These are phyloP conservation scores for Sarcodon aspratus DNA, from an alignment of 768 basidiomycete species.

Conservation along the genomic window DNA sequence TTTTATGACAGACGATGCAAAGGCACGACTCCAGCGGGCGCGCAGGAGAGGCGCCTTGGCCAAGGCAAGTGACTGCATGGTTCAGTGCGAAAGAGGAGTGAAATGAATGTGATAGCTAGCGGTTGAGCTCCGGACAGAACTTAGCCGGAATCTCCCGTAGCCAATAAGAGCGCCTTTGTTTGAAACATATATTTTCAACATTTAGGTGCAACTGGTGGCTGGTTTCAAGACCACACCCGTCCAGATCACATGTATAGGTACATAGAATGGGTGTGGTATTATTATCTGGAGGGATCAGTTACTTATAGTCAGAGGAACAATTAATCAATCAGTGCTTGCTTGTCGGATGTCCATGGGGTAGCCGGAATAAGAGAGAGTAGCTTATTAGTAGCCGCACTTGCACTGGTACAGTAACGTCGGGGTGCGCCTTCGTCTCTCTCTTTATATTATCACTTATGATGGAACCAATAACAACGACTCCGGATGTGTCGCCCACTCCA, in stretches of 20 bases:
- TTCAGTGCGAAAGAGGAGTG: background rate
- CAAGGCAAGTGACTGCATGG: background rate
- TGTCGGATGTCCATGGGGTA: too few species aligned
- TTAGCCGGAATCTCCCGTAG: background rate
- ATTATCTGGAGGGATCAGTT: too few species aligned
- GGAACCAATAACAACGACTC: background rate
- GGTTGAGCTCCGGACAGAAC: background rate
- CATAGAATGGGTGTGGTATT: too few species aligned
- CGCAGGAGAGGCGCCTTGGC: background rate
- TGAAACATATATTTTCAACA: background rate
- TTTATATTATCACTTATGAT: background rate
- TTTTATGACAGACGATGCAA: slow-evolving; percentile 18
- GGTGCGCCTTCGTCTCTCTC: background rate
- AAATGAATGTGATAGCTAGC: background rate
- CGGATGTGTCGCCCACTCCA: slow-evolving; percentile 5
- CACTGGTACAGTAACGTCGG: background rate
- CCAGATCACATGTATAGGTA: too few species aligned
- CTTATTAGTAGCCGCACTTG: background rate
- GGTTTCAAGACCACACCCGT: too few species aligned
- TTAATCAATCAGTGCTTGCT: too few species aligned
- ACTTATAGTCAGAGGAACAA: too few species aligned
- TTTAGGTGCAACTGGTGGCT: too few species aligned
- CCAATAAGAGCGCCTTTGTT: background rate
- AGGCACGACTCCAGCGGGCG: slow-evolving; percentile 8
- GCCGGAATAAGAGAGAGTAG: too few species aligned